Base-by-base conservation (phyloP, 192 early-diverging fungal genomes). In the Allomyces arbusculus region DNA sequence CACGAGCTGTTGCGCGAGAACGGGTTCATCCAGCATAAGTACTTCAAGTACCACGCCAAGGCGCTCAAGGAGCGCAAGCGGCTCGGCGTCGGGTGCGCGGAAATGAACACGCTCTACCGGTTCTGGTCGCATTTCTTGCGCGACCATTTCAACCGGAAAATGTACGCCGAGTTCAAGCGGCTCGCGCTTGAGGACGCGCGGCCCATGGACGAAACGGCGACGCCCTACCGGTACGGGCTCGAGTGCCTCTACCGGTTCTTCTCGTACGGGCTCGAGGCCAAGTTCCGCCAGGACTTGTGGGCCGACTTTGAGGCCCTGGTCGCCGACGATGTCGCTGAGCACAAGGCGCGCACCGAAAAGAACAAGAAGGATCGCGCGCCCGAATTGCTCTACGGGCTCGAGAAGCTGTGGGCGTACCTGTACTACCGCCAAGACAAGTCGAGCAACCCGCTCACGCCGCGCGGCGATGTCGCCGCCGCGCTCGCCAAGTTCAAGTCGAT, bases 71-170 rank as follows among this genome's bases (percentile, higher is more conserved):
- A 97, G 77, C 92, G 94, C 72, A 92, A 92, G 75, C 82, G 82
- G 63, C 79, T 86, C 20, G 94, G 94, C 22, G 79, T 83, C 22
- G 92, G 94, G n/a, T 89, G 86, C 44, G 91, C 89, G 67, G 91
- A 94, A 72, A 97, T 97, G 94, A 94, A 94, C 81, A 94, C 94
- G 11, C 75, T 97, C 67, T 94, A 86, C 77, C 86, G 91, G 24
- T 97, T 97, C 88, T 97, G 94, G 94, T 91, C 86, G 63, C 92
- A 94, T 77, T 97, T 97, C 74, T 78, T 97, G 73, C 91, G 91
- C 74, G 94, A 97, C 74, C 87, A 88, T 69, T 97, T 91, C 73
- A 94, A 92, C 82, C 82, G 85, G 75, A 84, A 82, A 68, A 94
- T 97, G 91, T 94, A 92, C 73, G 72, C 75, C 62, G 92, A 97